Conservation (phyloP, 257 asterid species). For the Lycium barbarum region DNA sequence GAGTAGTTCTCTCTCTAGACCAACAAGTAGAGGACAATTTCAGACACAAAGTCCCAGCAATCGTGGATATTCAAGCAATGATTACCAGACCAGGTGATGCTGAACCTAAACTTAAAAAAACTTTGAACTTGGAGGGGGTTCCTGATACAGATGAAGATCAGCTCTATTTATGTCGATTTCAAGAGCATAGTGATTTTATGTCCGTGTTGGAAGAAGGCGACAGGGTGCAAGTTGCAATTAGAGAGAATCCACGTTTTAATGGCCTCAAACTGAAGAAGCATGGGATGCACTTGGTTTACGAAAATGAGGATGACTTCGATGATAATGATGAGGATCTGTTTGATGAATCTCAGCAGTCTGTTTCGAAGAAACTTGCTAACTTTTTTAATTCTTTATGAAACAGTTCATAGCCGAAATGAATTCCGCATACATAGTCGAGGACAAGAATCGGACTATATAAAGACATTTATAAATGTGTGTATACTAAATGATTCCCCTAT, state of each 20-base stretch:
- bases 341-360: constrained; percentile 35
- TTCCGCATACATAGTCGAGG: neutral
- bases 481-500: neutral
- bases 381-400: constrained; percentile 28
- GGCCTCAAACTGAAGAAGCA: constrained; percentile 40
- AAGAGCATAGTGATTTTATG: constrained; percentile 27
- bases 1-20: constrained; percentile 37
- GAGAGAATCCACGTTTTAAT: constrained; percentile 21
- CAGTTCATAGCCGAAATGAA: neutral
- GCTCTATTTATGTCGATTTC: constrained; percentile 42
- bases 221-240: constrained; percentile 32
- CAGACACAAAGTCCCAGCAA: constrained; percentile 34
- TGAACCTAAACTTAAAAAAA: neutral
- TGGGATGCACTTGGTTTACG: constrained; percentile 41
- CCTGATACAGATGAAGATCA: constrained; percentile 45
- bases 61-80: constrained; percentile 37
- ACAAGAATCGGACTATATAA: neutral
- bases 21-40: constrained; percentile 34
- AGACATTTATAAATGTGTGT: neutral
- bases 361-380: constrained; percentile 34
- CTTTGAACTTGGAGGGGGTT: constrained; percentile 30
- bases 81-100: constrained; percentile 33
- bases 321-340: constrained; percentile 40
- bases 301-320: constrained; percentile 45
- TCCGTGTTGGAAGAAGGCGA: constrained; percentile 39